phyloP scores from a whole-genome alignment of 768 basidiomycete species.

The Coprinellus aureogranulatus region DNA sequence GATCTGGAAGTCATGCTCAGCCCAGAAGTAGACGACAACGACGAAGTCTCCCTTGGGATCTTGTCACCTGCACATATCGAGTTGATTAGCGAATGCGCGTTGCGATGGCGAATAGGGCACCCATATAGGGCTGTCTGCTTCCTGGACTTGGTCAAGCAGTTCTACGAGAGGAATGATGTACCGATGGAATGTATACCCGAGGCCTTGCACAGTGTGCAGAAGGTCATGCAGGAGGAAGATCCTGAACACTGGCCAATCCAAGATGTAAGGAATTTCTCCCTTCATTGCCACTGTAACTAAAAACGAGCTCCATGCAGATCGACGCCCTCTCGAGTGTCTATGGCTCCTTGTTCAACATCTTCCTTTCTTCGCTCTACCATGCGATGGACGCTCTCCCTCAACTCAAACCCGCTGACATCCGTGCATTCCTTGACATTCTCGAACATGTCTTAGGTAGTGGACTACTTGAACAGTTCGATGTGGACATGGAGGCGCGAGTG shows the following conservation, averaged over 20 bases:
- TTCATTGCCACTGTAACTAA: background rate
- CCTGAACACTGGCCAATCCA: conserved; percentile 73
- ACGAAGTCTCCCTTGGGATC: conserved; percentile 93
- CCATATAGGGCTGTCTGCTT: conserved; percentile 77
- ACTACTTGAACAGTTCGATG: conserved; percentile 68
- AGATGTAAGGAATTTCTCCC: conserved; percentile 60
- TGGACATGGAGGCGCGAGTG: conserved; percentile 68
- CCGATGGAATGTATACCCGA: conserved; percentile 95
- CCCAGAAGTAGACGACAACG: conserved; percentile 88
- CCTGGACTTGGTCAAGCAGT: conserved; percentile 79
- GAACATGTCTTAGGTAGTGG: conserved; percentile 69
- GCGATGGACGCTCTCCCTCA: conserved; percentile 73
- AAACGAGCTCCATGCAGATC: conserved; percentile 35
- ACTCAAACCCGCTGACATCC: conserved; percentile 69
- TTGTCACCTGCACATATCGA: conserved; percentile 76
- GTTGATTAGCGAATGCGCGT: conserved; percentile 82
- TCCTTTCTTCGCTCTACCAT: conserved; percentile 82
- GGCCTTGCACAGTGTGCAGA: conserved; percentile 71
- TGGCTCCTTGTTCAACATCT: conserved; percentile 78
- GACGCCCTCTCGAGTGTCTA: conserved; percentile 70
- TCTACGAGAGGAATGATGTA: conserved; percentile 86
- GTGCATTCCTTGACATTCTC: conserved; percentile 63
- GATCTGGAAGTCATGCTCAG: conserved; percentile 90
- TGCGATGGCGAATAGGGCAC: conserved; percentile 86
- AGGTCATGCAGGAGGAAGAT: conserved; percentile 67